These are phyloP conservation scores for Ceratocystis lukuohia DNA, from an alignment of 2,329 filamentous ascomycete species.

Conservation along the genomic window DNA sequence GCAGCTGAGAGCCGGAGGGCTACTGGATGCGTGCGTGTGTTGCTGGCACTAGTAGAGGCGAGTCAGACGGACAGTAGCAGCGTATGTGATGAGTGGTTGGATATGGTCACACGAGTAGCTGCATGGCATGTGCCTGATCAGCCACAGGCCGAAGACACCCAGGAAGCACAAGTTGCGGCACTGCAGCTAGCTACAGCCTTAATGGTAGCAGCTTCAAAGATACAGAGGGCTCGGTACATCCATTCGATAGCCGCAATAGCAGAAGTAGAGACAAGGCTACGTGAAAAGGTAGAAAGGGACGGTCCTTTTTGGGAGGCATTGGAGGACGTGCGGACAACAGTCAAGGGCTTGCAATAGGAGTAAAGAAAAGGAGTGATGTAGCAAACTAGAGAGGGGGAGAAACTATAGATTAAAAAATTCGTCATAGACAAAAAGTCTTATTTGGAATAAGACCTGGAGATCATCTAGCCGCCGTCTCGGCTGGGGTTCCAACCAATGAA, in stretches of 20 bases:
- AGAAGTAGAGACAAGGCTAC: constrained; percentile 35
- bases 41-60: constrained; percentile 39
- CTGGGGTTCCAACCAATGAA: not conserved
- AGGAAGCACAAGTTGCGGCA: constrained; percentile 41
- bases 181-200: constrained; percentile 43
- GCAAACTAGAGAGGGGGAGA: not conserved
- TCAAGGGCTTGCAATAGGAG: constrained; percentile 22
- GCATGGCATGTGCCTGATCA: constrained; percentile 33
- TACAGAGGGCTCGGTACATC: constrained; percentile 37
- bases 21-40: constrained; percentile 41
- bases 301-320: constrained; percentile 31
- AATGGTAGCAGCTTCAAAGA: constrained; percentile 34
- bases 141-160: constrained; percentile 23
- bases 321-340: constrained; percentile 32
- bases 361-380: not conserved
- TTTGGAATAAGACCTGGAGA: not conserved
- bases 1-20: constrained; percentile 33
- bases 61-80: constrained; percentile 27
- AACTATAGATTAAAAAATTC: not conserved
- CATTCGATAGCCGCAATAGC: constrained; percentile 39
- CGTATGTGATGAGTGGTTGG: constrained; percentile 44
- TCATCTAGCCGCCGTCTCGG: not conserved
- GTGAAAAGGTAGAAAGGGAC: constrained; percentile 24
- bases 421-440: not conserved
- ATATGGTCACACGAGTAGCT: constrained; percentile 37